Evolutionary conservation across 257 asterid genomes (phyloP).

Genomic region (Solanum appendiculatum): DNA sequence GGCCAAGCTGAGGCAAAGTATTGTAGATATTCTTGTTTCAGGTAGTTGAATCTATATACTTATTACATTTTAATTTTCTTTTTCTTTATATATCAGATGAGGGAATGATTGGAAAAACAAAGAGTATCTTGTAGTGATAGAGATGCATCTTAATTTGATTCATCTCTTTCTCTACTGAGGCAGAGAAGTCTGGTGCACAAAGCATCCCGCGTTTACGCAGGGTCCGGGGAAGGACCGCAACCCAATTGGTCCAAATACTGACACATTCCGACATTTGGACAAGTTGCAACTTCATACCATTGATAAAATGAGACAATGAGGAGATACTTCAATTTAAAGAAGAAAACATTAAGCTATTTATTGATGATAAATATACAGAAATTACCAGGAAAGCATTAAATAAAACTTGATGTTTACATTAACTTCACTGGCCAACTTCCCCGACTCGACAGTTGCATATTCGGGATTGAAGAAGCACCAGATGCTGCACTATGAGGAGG

Average conservation of each 20-base stretch:
- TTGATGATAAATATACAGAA: neutral
- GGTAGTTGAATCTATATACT: neutral
- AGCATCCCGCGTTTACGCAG: neutral
- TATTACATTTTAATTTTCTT: no score
- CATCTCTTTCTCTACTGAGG: neutral
- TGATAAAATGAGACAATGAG: neutral
- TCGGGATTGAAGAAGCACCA: slow-evolving; percentile 6
- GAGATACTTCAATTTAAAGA: neutral
- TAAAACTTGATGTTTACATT: neutral
- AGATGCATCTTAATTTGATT: neutral
- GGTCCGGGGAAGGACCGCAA: neutral
- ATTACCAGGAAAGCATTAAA: neutral
- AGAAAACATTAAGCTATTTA: neutral
- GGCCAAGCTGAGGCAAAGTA: neutral
- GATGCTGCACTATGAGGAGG: slow-evolving; percentile 11
- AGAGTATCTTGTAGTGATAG: neutral
- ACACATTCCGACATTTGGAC: neutral
- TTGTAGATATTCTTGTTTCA: neutral
- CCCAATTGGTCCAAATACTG: neutral
- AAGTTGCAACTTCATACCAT: neutral
- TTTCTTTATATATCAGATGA: neutral
- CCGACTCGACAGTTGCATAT: slow-evolving; percentile 8
- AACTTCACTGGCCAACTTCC: neutral
- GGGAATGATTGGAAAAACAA: neutral
- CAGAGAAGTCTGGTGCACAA: neutral